Evolutionary conservation across 495 filamentous ascomycete genomes (phyloP).

Genomic region (Xylaria acuta): DNA sequence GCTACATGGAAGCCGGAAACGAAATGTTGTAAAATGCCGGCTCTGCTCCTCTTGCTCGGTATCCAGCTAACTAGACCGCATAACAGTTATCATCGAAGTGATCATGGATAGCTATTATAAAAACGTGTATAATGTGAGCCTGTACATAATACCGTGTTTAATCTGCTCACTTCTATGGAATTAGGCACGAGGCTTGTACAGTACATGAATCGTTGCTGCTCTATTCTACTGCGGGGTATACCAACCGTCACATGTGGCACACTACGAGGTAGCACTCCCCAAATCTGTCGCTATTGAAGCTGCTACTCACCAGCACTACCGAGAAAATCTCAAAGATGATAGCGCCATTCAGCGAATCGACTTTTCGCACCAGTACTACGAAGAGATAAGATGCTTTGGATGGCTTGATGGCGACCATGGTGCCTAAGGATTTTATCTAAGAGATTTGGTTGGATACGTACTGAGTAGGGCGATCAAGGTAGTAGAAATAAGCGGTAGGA

Average conservation of each 20-base stretch:
- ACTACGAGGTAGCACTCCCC: neutral
- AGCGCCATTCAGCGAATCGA: neutral
- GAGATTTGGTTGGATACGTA: neutral
- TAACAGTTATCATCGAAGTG: neutral
- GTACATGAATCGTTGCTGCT: neutral
- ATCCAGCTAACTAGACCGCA: neutral
- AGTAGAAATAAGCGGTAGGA: neutral
- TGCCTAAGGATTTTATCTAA: neutral
- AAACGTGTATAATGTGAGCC: neutral
- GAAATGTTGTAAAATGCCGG: neutral
- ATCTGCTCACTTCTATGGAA: neutral
- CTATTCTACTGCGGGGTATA: neutral
- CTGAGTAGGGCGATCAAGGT: neutral
- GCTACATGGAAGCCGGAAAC: neutral
- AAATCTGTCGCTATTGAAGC: neutral
- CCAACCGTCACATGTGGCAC: neutral
- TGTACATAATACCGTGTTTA: neutral
- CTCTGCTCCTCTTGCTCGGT: neutral
- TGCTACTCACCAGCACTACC: neutral
- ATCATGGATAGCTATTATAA: neutral
- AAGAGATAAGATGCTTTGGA: neutral
- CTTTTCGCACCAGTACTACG: neutral
- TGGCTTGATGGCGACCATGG: neutral
- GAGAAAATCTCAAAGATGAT: neutral
- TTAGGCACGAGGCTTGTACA: neutral